Evolutionary conservation across 2,329 filamentous ascomycete genomes (phyloP), one percentile per base, ranked within the genome.

Genomic region (Colletotrichum horii): DNA sequence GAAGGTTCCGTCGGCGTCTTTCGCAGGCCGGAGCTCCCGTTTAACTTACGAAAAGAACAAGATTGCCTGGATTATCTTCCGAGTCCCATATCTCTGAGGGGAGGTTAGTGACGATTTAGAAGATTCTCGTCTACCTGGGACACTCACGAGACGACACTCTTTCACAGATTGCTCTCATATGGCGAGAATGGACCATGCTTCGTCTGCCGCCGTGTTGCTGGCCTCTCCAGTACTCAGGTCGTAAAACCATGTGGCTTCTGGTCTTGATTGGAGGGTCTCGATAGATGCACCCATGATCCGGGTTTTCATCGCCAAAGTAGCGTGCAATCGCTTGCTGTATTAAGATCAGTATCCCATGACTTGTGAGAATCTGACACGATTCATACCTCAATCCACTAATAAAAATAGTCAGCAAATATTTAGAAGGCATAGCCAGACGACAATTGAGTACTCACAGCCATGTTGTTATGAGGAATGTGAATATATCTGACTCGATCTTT

Each of bases 121-220:
- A 28, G 26, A 28, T 28, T 6, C 26, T 28, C 26, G 6, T 28
- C 26, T 28, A 6, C 26, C 26, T 28, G 26, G 26, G 26, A 28
- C 26, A 28, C 26, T 28, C 6, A 28, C 26, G 26, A 28, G 26
- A 28, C 26, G 83, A 82, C 3, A 85, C 77, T 1, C 77, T 78
- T 48, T 81, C 80, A 26, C 83, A 85, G 1, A 85, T 77, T 0
- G 84, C 80, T 2, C 82, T 77, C 82, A 87, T 80, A 22, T 86
- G 82, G 15, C 84, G 80, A 1, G 84, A 80, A 48, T 86, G 83
- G 0, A 83, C 79, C 8, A 79, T 74, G 2, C 65, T 66, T 9
- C 76, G 69, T 52, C 66, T 61, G 58, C 70, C 76, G 0, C 79
- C 81, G 32, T 84, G 82, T 24, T 83, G 76, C 52, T 85, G 84